Conservation (phyloP, 257 asterid species). For the Mitragyna speciosa region DNA sequence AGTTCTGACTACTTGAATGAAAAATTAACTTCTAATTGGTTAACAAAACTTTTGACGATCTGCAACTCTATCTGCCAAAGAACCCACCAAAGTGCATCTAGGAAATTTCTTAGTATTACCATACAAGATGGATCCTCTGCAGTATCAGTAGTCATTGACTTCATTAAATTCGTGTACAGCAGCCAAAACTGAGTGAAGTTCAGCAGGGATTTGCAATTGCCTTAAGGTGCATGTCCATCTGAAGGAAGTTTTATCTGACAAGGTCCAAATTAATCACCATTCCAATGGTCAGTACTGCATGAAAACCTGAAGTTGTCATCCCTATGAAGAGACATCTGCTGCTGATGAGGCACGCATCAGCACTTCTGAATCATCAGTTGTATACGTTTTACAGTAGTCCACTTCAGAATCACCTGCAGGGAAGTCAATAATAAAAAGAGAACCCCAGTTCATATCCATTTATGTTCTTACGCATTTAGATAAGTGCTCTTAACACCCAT, state of each 20-base stretch:
- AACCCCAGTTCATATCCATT: background rate
- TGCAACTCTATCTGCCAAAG: conserved; percentile 1
- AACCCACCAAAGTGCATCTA: background rate
- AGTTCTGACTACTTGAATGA: background rate
- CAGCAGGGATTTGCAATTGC: background rate
- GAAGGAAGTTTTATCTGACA: background rate
- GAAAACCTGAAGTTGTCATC: conserved; percentile 9
- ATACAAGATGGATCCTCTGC: conserved; percentile 14
- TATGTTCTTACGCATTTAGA: background rate
- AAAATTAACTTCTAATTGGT: background rate
- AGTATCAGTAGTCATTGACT: background rate
- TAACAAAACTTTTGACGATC: conserved; percentile 8
- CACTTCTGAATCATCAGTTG: conserved; percentile 28
- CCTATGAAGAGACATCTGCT: conserved; percentile 26
- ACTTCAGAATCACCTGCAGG: conserved; percentile 50
- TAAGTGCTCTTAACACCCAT: background rate
- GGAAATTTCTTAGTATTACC: conserved; percentile 7
- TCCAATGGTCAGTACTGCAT: background rate
- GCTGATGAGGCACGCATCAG: conserved; percentile 32
- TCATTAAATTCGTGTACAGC: background rate
- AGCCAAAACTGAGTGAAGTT: background rate
- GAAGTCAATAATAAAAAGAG: background rate
- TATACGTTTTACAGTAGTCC: conserved; percentile 30
- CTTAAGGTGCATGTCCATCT: background rate
- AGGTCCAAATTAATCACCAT: background rate